These are phyloP conservation scores for Linnemannia exigua DNA, from an alignment of 192 early-diverging fungal genomes.

Conservation along the genomic window DNA sequence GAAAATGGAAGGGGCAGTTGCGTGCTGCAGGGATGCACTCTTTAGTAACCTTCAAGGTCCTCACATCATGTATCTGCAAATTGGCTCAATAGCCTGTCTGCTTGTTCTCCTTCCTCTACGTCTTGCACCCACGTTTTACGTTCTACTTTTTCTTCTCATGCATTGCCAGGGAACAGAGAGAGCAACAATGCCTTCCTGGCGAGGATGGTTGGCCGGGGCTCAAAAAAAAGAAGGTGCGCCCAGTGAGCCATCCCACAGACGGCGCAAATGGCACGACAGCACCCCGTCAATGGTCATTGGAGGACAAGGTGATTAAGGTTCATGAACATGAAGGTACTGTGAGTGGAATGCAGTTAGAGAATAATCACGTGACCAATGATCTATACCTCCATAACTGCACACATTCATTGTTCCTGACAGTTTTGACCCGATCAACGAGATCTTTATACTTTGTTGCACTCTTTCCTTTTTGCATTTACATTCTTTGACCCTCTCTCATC, in stretches of 20 bases:
- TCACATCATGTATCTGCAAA: neutral
- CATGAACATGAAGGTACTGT: too few species aligned
- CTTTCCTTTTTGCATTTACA: neutral
- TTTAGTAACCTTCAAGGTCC: neutral
- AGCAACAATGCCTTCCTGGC: neutral
- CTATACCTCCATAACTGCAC: neutral
- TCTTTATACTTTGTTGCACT: neutral
- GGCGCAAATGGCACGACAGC: neutral
- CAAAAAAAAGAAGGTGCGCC: neutral
- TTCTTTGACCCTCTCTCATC: neutral
- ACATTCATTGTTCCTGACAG: neutral
- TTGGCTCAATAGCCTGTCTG: neutral
- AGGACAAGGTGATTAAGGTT: neutral
- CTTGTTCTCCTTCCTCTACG: too few species aligned
- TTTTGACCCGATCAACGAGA: slow-evolving; percentile 1
- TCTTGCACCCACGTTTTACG: neutral
- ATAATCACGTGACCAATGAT: neutral
- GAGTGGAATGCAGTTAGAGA: neutral
- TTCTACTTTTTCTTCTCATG: neutral
- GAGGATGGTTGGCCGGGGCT: slow-evolving; percentile 8
- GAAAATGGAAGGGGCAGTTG: neutral
- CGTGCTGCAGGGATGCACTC: neutral
- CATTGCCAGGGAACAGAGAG: neutral
- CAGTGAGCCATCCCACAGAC: neutral
- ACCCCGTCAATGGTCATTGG: neutral